Conservation (phyloP, 192 early-diverging fungal species). For the Powellomyces hirtus region DNA sequence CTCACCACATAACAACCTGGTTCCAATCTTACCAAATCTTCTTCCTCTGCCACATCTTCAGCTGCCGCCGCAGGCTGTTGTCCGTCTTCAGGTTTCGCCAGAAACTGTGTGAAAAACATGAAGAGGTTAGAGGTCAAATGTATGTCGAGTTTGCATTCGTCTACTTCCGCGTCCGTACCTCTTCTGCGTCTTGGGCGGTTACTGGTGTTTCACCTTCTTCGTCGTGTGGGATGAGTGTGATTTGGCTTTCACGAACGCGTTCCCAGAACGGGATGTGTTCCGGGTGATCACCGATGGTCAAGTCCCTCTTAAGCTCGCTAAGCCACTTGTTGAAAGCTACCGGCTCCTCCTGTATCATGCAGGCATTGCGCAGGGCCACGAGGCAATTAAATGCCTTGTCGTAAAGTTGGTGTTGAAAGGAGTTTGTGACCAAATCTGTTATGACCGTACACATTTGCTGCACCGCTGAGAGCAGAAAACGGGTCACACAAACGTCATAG, state of each 20-base stretch:
- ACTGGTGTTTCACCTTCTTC: conserved; percentile 45
- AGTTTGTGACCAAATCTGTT: conserved; percentile 45
- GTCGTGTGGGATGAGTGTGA: conserved; percentile 46
- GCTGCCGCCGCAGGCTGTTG: not conserved
- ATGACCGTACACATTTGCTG: conserved; percentile 56
- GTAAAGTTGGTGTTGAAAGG: conserved; percentile 56
- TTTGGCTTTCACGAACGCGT: conserved; percentile 31
- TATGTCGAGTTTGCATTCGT: not conserved
- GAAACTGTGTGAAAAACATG: conserved; percentile 15
- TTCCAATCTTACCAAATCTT: conserved; percentile 33
- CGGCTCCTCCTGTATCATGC: conserved; percentile 35
- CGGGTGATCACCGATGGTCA: conserved; percentile 19
- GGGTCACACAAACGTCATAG: not conserved
- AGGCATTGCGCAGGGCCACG: conserved; percentile 43
- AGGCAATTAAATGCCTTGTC: conserved; percentile 59
- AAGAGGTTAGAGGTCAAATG: not conserved
- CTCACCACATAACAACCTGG: not conserved
- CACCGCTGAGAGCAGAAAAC: conserved; percentile 39
- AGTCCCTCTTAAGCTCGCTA: conserved; percentile 37
- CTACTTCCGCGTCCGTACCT: conserved; percentile 31
- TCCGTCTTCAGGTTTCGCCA: not conserved
- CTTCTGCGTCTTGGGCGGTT: conserved; percentile 47
- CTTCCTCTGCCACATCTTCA: conserved; percentile 36
- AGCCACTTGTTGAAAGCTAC: conserved; percentile 55
- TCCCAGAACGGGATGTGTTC: conserved; percentile 55